Evolutionary conservation across 192 early-diverging fungal species (phyloP).

Genomic region (Chytriomyces sp.): DNA sequence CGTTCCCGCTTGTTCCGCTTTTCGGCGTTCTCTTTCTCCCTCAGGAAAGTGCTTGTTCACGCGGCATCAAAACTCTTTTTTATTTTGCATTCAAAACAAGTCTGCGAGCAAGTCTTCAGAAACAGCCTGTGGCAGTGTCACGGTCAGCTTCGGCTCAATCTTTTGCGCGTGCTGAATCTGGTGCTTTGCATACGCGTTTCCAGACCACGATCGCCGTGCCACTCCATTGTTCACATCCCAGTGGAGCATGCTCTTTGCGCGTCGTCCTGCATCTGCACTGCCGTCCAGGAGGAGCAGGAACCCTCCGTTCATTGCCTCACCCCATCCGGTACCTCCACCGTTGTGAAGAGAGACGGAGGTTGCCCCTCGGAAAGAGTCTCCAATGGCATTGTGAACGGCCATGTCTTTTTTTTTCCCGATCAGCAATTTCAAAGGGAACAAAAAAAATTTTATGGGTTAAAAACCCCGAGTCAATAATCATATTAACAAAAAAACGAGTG

Average conservation of each 20-base stretch:
- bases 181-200: constrained; percentile 30
- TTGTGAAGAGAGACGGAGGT: constrained; percentile 35
- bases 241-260: constrained; percentile 30
- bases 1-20: no score
- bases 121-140: constrained; percentile 20
- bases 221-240: constrained; percentile 42
- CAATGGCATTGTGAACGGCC: constrained; percentile 38
- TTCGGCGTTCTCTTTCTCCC: no score
- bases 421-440: background rate
- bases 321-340: constrained; percentile 37
- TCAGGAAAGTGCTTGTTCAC: no score
- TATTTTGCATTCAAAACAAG: background rate
- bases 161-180: constrained; percentile 30
- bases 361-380: constrained; percentile 37
- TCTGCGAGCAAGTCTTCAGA: constrained; percentile 6
- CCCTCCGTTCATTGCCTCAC: constrained; percentile 37
- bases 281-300: constrained; percentile 37
- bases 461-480: no score
- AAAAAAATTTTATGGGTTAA: background rate
- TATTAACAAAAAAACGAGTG: no score
- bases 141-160: constrained; percentile 15
- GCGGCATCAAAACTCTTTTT: background rate
- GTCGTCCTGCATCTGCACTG: constrained; percentile 7
- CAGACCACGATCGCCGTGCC: constrained; percentile 29
- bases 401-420: constrained; percentile 9